A percentile compares a stretch with the other conserved stretches of the same genome.
These are phyloP conservation scores for Ustilago sp. DNA, from an alignment of 1,284 basidiomycete genomes.

Conservation along the genomic window DNA sequence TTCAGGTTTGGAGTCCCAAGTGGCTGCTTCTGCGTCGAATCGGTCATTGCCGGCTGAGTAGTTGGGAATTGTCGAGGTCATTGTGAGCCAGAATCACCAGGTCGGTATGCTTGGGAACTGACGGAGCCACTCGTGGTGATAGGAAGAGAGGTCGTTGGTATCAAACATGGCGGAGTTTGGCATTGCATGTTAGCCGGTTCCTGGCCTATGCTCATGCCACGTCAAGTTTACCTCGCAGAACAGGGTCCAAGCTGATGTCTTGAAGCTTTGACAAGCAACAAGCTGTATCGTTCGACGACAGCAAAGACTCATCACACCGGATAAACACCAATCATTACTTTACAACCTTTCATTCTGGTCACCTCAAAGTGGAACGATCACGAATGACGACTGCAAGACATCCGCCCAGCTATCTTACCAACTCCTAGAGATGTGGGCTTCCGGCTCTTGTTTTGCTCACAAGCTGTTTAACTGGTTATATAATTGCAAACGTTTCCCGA, in stretches of 20 bases:
- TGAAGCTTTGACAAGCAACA: not conserved
- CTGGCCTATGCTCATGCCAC: not conserved
- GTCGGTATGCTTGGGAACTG: not conserved
- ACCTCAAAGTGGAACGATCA: too few species aligned
- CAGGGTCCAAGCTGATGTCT: not conserved
- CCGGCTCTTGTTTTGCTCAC: too few species aligned
- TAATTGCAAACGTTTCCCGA: too few species aligned
- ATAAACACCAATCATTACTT: too few species aligned
- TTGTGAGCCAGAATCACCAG: not conserved
- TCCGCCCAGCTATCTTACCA: too few species aligned
- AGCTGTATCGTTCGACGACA: not conserved
- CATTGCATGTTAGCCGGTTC: not conserved
- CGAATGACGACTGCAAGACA: too few species aligned
- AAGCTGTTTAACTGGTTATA: too few species aligned
- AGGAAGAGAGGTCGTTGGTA: not conserved
- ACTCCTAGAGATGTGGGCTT: too few species aligned
- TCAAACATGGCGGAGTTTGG: not conserved
- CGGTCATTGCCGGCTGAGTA: slow-evolving; percentile 50
- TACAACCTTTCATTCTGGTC: too few species aligned
- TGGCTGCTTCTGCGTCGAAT: slow-evolving; percentile 42
- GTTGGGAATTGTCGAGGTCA: slow-evolving; percentile 20
- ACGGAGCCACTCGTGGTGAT: not conserved
- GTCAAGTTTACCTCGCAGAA: slow-evolving; percentile 15
- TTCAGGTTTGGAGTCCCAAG: slow-evolving; percentile 47
- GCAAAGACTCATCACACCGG: too few species aligned